A percentile compares a stretch with the other conserved stretches of the same genome.
Conservation (phyloP, 331 rosid genomes). For the Rhamnella rubrinervis region DNA sequence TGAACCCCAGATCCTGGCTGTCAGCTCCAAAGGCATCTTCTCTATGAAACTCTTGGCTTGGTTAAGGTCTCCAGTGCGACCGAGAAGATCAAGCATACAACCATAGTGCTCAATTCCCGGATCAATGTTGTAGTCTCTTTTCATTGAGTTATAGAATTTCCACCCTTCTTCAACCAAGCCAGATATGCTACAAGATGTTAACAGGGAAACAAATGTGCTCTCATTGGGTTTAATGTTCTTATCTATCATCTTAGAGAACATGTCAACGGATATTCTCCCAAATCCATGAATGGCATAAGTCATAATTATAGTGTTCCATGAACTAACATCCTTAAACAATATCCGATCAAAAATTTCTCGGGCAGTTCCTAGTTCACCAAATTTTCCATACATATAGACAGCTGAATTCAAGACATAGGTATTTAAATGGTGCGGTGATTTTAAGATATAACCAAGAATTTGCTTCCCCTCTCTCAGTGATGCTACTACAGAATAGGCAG, state of each 20-base stretch:
- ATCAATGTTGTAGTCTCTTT: slow-evolving; percentile 36
- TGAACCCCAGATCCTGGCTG: slow-evolving; percentile 64
- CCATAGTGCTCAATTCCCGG: slow-evolving; percentile 63
- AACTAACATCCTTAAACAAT: slow-evolving; percentile 38
- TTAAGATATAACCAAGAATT: slow-evolving; percentile 49
- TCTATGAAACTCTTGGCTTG: slow-evolving; percentile 49
- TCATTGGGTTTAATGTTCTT: slow-evolving; percentile 40
- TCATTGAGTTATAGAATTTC: slow-evolving; percentile 47
- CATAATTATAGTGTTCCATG: slow-evolving; percentile 59
- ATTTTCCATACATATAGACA: slow-evolving; percentile 49
- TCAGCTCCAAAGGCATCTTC: slow-evolving; percentile 43
- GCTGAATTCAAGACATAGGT: slow-evolving; percentile 43
- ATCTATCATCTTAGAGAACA: slow-evolving; percentile 44
- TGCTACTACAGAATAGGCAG: slow-evolving; percentile 46
- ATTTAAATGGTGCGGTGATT: slow-evolving; percentile 34
- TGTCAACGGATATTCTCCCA: slow-evolving; percentile 40
- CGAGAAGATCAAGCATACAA: slow-evolving; percentile 57
- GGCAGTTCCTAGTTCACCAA: slow-evolving; percentile 40
- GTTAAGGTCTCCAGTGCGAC: slow-evolving; percentile 41
- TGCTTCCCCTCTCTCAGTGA: slow-evolving; percentile 47
- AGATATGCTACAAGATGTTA: slow-evolving; percentile 51
- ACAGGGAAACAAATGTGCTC: slow-evolving; percentile 54
- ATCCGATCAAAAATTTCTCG: slow-evolving; percentile 39
- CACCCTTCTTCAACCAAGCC: slow-evolving; percentile 53
- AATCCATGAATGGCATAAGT: slow-evolving; percentile 59